These are phyloP conservation scores for Trichoderma sp. DNA, from an alignment of 2,329 filamentous ascomycete species.

Conservation along the genomic window DNA sequence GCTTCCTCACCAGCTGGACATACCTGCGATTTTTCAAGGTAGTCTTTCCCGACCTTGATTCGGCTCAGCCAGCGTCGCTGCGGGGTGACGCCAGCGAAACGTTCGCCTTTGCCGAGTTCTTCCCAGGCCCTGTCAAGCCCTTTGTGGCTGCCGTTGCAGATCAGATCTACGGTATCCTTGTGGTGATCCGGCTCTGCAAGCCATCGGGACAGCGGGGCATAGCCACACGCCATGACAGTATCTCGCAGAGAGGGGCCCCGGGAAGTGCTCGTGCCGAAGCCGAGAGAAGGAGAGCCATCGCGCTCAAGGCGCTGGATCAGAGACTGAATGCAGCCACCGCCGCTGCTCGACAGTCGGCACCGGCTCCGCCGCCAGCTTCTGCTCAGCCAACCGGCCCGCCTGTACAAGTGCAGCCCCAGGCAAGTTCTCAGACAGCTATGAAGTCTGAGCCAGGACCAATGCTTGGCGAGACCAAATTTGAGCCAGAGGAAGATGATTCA, in stretches of 20 bases:
- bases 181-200: constrained; percentile 73
- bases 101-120: constrained; percentile 94
- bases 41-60: constrained; percentile 66
- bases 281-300: constrained; percentile 82
- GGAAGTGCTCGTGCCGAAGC: constrained; percentile 83
- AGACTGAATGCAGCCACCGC: constrained; percentile 79
- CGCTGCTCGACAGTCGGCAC: constrained; percentile 28
- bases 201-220: constrained; percentile 83
- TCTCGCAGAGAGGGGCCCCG: constrained; percentile 54
- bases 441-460: constrained; percentile 52
- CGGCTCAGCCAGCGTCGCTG: constrained; percentile 59
- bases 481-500: constrained; percentile 52
- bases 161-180: constrained; percentile 69
- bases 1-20: constrained; percentile 86
- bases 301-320: constrained; percentile 88
- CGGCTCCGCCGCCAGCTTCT: constrained; percentile 23
- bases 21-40: constrained; percentile 94
- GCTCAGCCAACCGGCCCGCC: constrained; percentile 50
- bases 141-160: constrained; percentile 71
- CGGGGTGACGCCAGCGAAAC: constrained; percentile 93
- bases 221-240: constrained; percentile 62
- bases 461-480: constrained; percentile 68
- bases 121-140: constrained; percentile 80
- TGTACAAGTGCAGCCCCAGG: constrained; percentile 55
- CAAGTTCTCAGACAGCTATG: constrained; percentile 57